Base-by-base conservation (phyloP, 345 rosid species). In the Populus nigra region DNA sequence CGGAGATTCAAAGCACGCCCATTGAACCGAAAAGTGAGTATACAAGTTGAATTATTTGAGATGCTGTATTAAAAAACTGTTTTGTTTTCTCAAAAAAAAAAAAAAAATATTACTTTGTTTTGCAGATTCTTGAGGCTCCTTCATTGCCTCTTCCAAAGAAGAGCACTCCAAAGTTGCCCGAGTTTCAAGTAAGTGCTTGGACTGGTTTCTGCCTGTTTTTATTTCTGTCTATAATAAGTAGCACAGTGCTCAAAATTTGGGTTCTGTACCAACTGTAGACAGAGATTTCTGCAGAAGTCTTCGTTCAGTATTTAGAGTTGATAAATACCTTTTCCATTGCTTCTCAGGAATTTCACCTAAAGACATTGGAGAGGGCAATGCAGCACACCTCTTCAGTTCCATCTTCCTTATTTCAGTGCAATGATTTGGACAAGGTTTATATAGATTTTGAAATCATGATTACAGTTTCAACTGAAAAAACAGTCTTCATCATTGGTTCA, bases 1-100 rank as follows among this genome's bases (percentile, higher is more conserved):
- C 87, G 81, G 68, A 89, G 88, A 86, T 96, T 96, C 84, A 96
- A 87, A 94, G 98, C 99, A 31, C 90, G 96, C 22, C 98, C 96
- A 47, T 85, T 96, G 76, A 96, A 96, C 85, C 89, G 98, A 87
- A 96, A 94, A 86, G 99, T 96, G 75, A 45, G 97, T 85, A 67
- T 61, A 67, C 83, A 39, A 59, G 47, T 65, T 72, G 36, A 8
- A 72, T 57, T 17, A 35, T 74, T 57, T 74, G 76, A 23, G 47
- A 65, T 62, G 73, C 74, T 47, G 31, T 41, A 16, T 20, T 47
- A 49, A 33, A 71, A 65, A 41, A 38, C 18, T 68, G 1, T 73
- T 71, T 39, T 68, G 47, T 67, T 38, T 65, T 22, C 78, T 76
- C 72, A 72, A 77, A 78, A 66, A 73, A 70, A 49, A 70, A 49